Evolutionary conservation across 148 eudicot species (phyloP).

Genomic region (Gaultheria prostrata): DNA sequence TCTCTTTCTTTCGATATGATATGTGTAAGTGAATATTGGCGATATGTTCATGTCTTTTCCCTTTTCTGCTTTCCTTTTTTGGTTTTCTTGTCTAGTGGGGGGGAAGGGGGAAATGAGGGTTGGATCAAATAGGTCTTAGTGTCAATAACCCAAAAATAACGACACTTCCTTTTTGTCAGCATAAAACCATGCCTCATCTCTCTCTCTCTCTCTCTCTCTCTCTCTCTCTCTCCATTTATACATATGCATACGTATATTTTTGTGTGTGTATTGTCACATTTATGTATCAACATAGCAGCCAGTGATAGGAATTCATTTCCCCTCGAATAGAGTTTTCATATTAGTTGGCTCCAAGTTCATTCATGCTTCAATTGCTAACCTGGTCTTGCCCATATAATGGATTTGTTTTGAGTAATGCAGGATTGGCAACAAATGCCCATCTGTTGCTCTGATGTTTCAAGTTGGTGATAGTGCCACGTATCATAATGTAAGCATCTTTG

Average conservation of each 20-base stretch:
- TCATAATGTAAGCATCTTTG: conserved; percentile 58
- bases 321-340: neutral
- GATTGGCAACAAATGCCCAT: conserved; percentile 63
- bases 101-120: neutral
- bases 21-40: neutral
- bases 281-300: neutral
- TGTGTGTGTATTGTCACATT: no score
- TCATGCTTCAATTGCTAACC: neutral
- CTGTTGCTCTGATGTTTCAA: conserved; percentile 93
- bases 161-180: neutral
- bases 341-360: neutral
- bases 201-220: no score
- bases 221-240: no score
- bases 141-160: neutral
- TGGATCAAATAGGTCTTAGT: neutral
- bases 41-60: neutral
- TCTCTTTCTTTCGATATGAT: neutral
- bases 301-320: neutral
- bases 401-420: conserved; percentile 41
- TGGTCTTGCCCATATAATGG: neutral
- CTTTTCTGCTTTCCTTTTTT: neutral
- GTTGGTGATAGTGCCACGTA: conserved; percentile 86
- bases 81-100: neutral
- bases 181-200: neutral
- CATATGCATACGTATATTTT: no score